phyloP scores from a whole-genome alignment of 495 filamentous ascomycete genomes.

The Chaetomium cochliodes region DNA sequence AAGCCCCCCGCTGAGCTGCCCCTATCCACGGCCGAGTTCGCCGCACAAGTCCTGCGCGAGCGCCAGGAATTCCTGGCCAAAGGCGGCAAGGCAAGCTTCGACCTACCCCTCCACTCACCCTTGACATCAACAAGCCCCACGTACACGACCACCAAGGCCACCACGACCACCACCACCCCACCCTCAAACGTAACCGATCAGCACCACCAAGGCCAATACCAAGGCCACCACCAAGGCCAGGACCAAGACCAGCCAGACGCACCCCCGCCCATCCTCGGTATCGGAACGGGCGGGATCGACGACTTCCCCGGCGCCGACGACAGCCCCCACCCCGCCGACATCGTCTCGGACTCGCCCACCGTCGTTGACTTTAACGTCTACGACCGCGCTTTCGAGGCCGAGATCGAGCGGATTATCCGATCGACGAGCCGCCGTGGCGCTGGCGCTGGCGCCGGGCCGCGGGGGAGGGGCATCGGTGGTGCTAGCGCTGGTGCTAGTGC shows the following conservation, averaged over 20 bases:
- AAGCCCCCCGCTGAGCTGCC: slow-evolving; percentile 29
- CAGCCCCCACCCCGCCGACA: slow-evolving; percentile 18
- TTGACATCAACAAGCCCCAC: background rate
- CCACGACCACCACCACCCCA: background rate
- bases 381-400: slow-evolving; percentile 77
- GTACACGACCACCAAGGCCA: background rate
- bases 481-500: background rate
- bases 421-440: slow-evolving; percentile 22
- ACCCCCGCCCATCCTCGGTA: slow-evolving; percentile 63
- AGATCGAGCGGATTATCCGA: slow-evolving; percentile 68
- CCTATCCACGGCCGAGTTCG: slow-evolving; percentile 42
- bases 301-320: slow-evolving; percentile 27
- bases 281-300: slow-evolving; percentile 61
- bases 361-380: slow-evolving; percentile 82
- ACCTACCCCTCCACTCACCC: slow-evolving; percentile 25
- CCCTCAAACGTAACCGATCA: background rate
- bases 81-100: slow-evolving; percentile 43
- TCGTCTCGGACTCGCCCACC: slow-evolving; percentile 79
- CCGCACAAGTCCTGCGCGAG: slow-evolving; percentile 40
- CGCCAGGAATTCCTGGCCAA: slow-evolving; percentile 39
- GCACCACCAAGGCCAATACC: background rate
- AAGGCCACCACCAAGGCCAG: background rate
- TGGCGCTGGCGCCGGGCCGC: background rate
- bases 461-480: background rate
- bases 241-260: background rate